phyloP scores from a whole-genome alignment of 2,329 filamentous ascomycete genomes.

The Ophiocordyceps sinensis region DNA sequence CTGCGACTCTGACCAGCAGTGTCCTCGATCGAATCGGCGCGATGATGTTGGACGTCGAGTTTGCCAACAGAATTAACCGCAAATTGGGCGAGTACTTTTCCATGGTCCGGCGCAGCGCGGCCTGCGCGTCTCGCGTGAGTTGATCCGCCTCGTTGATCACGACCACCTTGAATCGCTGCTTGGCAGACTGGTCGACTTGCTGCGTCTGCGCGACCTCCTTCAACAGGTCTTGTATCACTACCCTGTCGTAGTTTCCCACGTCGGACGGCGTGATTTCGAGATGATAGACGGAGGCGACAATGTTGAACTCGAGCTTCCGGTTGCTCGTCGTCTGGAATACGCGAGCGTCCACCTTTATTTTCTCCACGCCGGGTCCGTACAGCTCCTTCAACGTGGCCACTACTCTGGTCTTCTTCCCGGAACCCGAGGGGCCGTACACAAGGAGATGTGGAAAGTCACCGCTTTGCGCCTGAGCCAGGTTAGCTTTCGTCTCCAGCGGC shows the following conservation, averaged over 20 bases:
- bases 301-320: conserved; percentile 98
- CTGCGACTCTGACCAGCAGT: conserved; percentile 79
- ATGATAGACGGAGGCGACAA: conserved; percentile 93
- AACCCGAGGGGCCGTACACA: conserved; percentile 90
- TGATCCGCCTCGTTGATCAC: conserved; percentile 99
- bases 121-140: conserved; percentile 85
- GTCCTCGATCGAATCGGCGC: conserved; percentile 92
- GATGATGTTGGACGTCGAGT: conserved; percentile 96
- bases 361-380: conserved; percentile 93
- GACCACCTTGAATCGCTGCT: conserved; percentile 93
- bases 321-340: conserved; percentile 93
- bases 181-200: conserved; percentile 86
- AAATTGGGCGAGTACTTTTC: conserved; percentile 98
- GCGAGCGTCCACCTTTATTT: conserved; percentile 97
- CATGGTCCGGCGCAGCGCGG: conserved; percentile 89
- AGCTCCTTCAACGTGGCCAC: conserved; percentile 91
- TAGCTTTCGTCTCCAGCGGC: not conserved
- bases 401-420: conserved; percentile 94
- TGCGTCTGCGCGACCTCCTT: conserved; percentile 99
- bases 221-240: conserved; percentile 86
- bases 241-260: conserved; percentile 89
- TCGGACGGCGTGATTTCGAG: conserved; percentile 97
- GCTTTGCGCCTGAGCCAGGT: conserved; percentile 62
- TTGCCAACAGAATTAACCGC: conserved; percentile 79
- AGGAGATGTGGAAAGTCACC: conserved; percentile 96